Base-by-base conservation (phyloP, 768 basidiomycete species). In the Naganishia friedmannii region DNA sequence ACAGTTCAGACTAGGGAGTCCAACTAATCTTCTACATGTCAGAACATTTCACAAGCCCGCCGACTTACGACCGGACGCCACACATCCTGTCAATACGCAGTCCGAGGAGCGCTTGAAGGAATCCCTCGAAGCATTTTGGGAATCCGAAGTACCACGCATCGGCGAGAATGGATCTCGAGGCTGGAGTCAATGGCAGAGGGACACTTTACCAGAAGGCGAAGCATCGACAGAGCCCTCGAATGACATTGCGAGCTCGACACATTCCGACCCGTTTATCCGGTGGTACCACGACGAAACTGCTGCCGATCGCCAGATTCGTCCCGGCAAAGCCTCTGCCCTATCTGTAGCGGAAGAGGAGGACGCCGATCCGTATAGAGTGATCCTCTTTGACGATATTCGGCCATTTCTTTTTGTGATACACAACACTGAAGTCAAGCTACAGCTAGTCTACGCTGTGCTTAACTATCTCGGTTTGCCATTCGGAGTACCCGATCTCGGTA, bases 91-190 rank as follows among this genome's bases (percentile, higher is more conserved):
- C 17, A 31, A 34, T 6, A n/a, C 13, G n/a, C 29, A 48, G 69
- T 28, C 68, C 60, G 55, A 67, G 0, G 55, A 67, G 2, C 72
- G 58, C 1, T 60, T 80, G 0, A 17, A 81, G 2, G 55, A 67
- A 13, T 74, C 74, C 0, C 77, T 82, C 32, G 82, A 82, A 56
- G 13, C 54, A 1, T 84, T 83, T 55, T 83, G 82, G 83, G 82
- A 83, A 54, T 54, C 75, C 1, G 83, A 82, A 57, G 72, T 69
- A 0, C 78, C 82, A 3, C 79, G 81, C 2, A 75, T 82, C 21
- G 83, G 83, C 15, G 82, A 83, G 48, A 0, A 48, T 1, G 78
- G 75, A 1, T 73, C 83, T 0, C 58, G 28, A 12, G 82, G 82
- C 0, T 83, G 83, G 83, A 2, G 15, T 29, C 32, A 10, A 5